Percentiles rank a stretch among this genome's conserved stretches.
phyloP scores from a whole-genome alignment of 768 basidiomycete species.

The Naganishia onofrii region DNA sequence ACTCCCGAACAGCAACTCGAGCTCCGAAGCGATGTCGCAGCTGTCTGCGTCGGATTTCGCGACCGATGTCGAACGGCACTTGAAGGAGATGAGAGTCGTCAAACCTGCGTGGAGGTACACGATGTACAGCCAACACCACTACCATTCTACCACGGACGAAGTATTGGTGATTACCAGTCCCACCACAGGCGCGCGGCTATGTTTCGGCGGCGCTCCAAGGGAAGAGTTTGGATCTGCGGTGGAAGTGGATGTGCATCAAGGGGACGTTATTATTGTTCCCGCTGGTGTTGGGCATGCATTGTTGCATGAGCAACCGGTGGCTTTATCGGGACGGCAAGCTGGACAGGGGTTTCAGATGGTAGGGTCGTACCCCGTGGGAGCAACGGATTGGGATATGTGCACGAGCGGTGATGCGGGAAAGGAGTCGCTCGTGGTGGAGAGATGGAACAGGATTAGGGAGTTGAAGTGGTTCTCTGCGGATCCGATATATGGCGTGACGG shows the following conservation, averaged over 20 bases:
- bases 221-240: slow-evolving; percentile 31
- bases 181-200: slow-evolving; percentile 54
- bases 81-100: slow-evolving; percentile 51
- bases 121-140: slow-evolving; percentile 55
- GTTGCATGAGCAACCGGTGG: slow-evolving; percentile 26
- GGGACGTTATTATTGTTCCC: slow-evolving; percentile 56
- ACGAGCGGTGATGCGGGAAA: slow-evolving; percentile 40
- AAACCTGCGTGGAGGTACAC: slow-evolving; percentile 56
- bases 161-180: slow-evolving; percentile 50
- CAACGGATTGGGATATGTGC: slow-evolving; percentile 55
- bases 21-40: no score
- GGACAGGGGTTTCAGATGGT: slow-evolving; percentile 54
- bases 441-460: slow-evolving; percentile 27
- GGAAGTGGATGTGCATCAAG: slow-evolving; percentile 48
- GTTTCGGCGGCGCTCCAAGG: slow-evolving; percentile 54
- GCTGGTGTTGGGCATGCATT: slow-evolving; percentile 55
- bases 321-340: neutral
- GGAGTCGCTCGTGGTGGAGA: neutral
- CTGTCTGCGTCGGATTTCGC: neutral
- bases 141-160: slow-evolving; percentile 57
- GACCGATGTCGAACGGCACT: slow-evolving; percentile 50
- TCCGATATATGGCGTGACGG: slow-evolving; percentile 53
- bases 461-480: slow-evolving; percentile 54
- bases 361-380: slow-evolving; percentile 54
- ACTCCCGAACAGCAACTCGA: slow-evolving; percentile 32